Percentiles rank a stretch among this genome's conserved stretches.
These are phyloP conservation scores for Golubevia sp. DNA, from an alignment of 1,284 basidiomycete species.

Conservation along the genomic window DNA sequence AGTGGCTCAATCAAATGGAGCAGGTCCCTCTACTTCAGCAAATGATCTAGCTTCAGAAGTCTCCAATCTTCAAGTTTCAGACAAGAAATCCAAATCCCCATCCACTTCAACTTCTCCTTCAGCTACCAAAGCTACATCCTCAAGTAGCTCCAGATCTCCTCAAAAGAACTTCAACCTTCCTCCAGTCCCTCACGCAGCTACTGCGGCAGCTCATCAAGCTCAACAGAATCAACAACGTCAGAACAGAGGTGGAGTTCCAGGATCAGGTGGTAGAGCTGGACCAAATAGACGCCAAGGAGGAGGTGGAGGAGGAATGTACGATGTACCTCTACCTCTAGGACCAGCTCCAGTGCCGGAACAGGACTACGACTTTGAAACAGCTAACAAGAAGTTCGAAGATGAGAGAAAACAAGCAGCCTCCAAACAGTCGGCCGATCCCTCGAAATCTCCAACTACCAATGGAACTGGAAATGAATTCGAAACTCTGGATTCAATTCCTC, in stretches of 20 bases:
- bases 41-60: constrained; percentile 40
- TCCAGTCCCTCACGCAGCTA: constrained; percentile 34
- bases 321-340: neutral
- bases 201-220: constrained; percentile 24
- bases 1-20: neutral
- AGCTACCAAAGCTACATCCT: no score
- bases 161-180: constrained; percentile 23
- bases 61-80: constrained; percentile 30
- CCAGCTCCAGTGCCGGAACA: constrained; percentile 25
- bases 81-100: constrained; percentile 11
- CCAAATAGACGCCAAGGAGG: constrained; percentile 5
- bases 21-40: constrained; percentile 12
- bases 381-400: constrained; percentile 55
- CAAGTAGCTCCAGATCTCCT: constrained; percentile 13
- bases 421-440: neutral
- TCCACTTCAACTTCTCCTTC: constrained; percentile 12
- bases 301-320: constrained; percentile 7
- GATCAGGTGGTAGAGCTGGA: constrained; percentile 9
- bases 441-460: neutral
- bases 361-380: constrained; percentile 56
- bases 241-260: constrained; percentile 4
- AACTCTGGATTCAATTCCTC: constrained; percentile 45
- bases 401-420: constrained; percentile 11
- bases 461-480: constrained; percentile 5
- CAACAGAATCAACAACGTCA: constrained; percentile 1